phyloP scores from a whole-genome alignment of 2,329 filamentous ascomycete genomes.

The Sporothrix pseudoabietina region DNA sequence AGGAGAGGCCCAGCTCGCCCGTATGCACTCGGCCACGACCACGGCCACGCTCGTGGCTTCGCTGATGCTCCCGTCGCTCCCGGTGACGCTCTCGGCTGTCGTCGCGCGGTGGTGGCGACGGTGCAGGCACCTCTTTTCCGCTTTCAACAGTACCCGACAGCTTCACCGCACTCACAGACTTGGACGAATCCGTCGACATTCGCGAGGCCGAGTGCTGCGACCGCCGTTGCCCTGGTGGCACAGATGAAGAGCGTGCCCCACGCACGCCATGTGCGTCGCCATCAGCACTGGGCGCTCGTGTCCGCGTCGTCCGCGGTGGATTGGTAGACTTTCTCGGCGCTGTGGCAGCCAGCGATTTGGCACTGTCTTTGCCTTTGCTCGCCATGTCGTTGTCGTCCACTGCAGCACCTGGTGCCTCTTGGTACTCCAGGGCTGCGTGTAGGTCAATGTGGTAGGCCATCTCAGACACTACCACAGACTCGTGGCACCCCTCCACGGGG shows the following conservation, averaged over 20 bases:
- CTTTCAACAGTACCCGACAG: not conserved
- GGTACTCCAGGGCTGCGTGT: slow-evolving; percentile 52
- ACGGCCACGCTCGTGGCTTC: not conserved
- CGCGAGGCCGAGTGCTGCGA: not conserved
- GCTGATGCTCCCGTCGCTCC: slow-evolving; percentile 27
- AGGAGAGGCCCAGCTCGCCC: slow-evolving; percentile 12
- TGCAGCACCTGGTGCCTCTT: slow-evolving; percentile 18
- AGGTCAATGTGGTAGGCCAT: slow-evolving; percentile 62
- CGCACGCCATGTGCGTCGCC: not conserved
- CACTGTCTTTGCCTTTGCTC: not conserved
- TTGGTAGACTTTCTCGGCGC: not conserved
- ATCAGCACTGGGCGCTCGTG: not conserved
- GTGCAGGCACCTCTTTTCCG: not conserved
- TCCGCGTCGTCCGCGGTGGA: not conserved
- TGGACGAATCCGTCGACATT: not conserved
- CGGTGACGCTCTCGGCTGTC: slow-evolving; percentile 17
- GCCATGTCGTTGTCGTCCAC: not conserved
- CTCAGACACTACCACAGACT: slow-evolving; percentile 55
- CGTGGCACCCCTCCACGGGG: slow-evolving; percentile 60
- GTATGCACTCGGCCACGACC: not conserved
- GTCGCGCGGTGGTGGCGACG: not conserved
- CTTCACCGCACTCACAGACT: not conserved
- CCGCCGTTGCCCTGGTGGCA: not conserved
- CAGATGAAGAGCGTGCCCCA: not conserved
- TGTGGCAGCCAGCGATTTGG: not conserved